Conservation (phyloP, 139 green algal genomes). For the Trebouxia sp. region DNA sequence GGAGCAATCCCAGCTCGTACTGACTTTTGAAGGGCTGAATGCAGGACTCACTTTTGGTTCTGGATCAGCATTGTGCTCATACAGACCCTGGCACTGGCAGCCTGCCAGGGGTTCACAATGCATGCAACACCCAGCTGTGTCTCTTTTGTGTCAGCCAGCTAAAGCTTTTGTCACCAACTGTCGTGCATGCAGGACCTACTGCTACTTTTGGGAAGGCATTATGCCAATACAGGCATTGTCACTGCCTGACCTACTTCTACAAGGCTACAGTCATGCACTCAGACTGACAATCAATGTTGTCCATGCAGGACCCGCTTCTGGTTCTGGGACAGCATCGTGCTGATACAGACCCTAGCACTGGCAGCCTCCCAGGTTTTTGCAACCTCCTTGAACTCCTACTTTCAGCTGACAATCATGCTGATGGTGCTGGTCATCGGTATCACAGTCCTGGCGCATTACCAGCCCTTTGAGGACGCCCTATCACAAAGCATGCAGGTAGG, state of each 20-base stretch:
- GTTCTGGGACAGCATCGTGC: background rate
- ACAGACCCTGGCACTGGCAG: background rate
- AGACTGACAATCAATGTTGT: no score
- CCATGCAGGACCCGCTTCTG: background rate
- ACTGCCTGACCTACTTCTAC: background rate
- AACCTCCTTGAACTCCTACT: background rate
- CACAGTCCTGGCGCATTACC: background rate
- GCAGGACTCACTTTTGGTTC: background rate
- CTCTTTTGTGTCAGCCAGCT: no score
- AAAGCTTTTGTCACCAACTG: no score
- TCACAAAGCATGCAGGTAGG: background rate
- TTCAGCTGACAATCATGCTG: conserved; percentile 3
- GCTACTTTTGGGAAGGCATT: no score
- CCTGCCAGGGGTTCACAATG: background rate
- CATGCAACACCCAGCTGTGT: no score
- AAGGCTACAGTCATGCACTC: no score
- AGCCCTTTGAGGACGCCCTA: background rate
- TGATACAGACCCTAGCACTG: background rate
- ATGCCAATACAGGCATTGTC: no score
- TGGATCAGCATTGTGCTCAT: background rate
- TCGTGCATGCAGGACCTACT: no score
- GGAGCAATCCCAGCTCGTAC: no score
- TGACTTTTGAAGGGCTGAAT: no score
- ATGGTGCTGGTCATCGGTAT: background rate
- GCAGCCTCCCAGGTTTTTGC: background rate